phyloP scores from a whole-genome alignment of 768 basidiomycete genomes.

The Xanthoconium stramineum region DNA sequence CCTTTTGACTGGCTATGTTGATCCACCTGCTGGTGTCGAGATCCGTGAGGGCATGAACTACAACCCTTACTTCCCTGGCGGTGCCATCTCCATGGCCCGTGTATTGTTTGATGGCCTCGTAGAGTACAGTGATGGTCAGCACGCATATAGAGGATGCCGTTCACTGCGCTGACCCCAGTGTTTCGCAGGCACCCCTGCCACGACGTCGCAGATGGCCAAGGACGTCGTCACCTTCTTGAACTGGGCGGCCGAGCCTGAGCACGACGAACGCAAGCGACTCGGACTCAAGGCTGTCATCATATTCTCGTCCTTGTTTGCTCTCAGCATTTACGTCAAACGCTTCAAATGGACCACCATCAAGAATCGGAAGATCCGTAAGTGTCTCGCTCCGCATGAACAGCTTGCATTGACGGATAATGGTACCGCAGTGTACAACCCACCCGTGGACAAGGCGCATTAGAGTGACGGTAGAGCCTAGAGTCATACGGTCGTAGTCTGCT shows the following conservation, averaged over 20 bases:
- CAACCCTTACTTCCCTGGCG: slow-evolving; percentile 98
- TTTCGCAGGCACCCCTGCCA: slow-evolving; percentile 84
- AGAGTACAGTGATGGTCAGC: slow-evolving; percentile 90
- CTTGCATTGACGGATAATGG: slow-evolving; percentile 3
- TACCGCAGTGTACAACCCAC: slow-evolving; percentile 38
- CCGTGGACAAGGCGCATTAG: slow-evolving; percentile 34
- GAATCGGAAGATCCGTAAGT: slow-evolving; percentile 88
- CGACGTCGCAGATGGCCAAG: slow-evolving; percentile 98
- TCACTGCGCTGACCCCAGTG: slow-evolving; percentile 7
- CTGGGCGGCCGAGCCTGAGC: slow-evolving; percentile 98
- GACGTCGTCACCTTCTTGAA: slow-evolving; percentile 93
- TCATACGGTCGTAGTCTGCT: slow-evolving; percentile 25
- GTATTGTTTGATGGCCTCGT: slow-evolving; percentile 94
- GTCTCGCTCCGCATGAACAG: not conserved
- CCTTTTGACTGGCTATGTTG: slow-evolving; percentile 94
- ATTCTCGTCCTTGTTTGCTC: slow-evolving; percentile 76
- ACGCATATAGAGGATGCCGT: not conserved
- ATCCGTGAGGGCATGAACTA: slow-evolving; percentile 98
- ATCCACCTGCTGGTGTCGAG: slow-evolving; percentile 93
- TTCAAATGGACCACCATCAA: slow-evolving; percentile 94
- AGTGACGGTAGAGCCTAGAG: slow-evolving; percentile 21
- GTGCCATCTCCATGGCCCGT: slow-evolving; percentile 98
- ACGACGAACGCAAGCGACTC: slow-evolving; percentile 95
- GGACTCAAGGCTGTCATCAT: slow-evolving; percentile 95
- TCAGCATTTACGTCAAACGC: slow-evolving; percentile 88